Evolutionary conservation across 1,139 yeast genomes (phyloP).

Genomic region (Casaregolazyma suthepensis): DNA sequence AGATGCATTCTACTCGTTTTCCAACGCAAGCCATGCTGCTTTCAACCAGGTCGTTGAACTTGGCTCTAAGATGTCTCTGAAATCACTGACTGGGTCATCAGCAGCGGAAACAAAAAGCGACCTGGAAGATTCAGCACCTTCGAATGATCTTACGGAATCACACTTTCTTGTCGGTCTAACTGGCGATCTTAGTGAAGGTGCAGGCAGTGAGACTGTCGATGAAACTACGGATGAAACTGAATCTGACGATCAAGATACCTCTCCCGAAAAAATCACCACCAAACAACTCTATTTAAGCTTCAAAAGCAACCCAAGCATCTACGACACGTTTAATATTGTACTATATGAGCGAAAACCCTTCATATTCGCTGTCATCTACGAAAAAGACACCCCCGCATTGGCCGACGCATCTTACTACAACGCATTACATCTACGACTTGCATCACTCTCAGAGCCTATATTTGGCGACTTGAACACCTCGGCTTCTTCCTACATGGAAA

Average conservation of each 20-base stretch:
- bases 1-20: slow-evolving; percentile 7
- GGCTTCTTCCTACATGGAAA: slow-evolving; percentile 9
- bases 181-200: slow-evolving; percentile 22
- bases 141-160: slow-evolving; percentile 23
- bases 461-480: slow-evolving; percentile 19
- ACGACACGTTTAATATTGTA: slow-evolving; percentile 16
- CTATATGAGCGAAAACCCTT: slow-evolving; percentile 27
- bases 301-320: neutral
- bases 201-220: slow-evolving; percentile 3
- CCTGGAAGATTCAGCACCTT: slow-evolving; percentile 11
- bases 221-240: neutral
- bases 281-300: neutral
- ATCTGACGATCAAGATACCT: neutral
- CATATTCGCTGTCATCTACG: slow-evolving; percentile 22
- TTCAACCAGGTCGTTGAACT: slow-evolving; percentile 23
- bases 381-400: slow-evolving; percentile 14
- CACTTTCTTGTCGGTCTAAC: slow-evolving; percentile 23
- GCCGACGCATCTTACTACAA: slow-evolving; percentile 17
- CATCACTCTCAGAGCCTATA: slow-evolving; percentile 28
- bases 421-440: slow-evolving; percentile 25
- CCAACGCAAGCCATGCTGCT: slow-evolving; percentile 19
- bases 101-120: neutral
- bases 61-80: slow-evolving; percentile 4
- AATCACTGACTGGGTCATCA: neutral
- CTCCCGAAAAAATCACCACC: neutral